Conservation (phyloP, 805 yeast species). For the Cyberlindnera bimundalis region DNA sequence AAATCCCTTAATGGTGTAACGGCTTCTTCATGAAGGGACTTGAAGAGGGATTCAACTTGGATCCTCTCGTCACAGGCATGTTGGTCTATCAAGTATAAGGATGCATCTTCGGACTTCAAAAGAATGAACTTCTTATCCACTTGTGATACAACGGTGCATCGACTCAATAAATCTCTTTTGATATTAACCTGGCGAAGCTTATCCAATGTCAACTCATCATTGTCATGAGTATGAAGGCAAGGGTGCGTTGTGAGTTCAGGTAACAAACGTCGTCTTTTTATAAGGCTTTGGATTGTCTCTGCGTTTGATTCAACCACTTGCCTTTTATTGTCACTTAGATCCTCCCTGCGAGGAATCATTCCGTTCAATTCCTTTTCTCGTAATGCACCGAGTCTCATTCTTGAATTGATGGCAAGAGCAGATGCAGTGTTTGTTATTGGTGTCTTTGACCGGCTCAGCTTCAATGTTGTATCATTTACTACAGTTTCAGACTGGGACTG, state of each 20-base stretch:
- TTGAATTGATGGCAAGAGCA: no score
- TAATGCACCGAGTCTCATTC: constrained; percentile 13
- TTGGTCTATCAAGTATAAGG: constrained; percentile 59
- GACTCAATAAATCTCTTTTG: constrained; percentile 20
- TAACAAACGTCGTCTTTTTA: constrained; percentile 11
- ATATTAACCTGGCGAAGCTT: constrained; percentile 7
- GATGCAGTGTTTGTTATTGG: no score
- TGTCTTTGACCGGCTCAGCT: no score
- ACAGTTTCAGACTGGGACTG: no score
- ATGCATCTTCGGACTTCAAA: constrained; percentile 24
- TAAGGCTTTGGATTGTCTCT: constrained; percentile 3
- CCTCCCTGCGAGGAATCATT: neutral
- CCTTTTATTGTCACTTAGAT: neutral
- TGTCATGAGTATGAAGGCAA: neutral
- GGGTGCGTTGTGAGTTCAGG: neutral
- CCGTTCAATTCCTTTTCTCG: constrained; percentile 15
- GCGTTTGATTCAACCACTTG: neutral
- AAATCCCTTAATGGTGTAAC: constrained; percentile 23
- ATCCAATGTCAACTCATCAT: constrained; percentile 9
- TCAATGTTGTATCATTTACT: no score
- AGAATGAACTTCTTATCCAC: constrained; percentile 64
- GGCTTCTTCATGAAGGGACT: constrained; percentile 33
- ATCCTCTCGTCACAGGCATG: constrained; percentile 85
- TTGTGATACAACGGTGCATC: constrained; percentile 47
- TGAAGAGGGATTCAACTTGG: constrained; percentile 49